Conservation (phyloP, 148 eudicot species). For the Polygonum aviculare region DNA sequence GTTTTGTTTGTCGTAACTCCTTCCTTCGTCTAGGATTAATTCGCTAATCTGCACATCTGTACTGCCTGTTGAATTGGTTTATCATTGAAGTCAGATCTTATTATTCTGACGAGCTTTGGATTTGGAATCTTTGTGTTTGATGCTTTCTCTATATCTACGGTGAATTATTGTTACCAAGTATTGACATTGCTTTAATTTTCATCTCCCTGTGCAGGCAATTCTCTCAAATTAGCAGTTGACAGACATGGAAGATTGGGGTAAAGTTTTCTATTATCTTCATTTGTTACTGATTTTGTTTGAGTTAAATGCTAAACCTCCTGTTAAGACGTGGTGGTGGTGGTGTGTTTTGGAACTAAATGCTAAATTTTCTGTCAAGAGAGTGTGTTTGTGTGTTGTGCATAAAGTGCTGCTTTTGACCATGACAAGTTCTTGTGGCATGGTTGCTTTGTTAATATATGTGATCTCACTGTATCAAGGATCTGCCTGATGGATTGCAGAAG, state of each 20-base stretch:
- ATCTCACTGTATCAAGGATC: neutral
- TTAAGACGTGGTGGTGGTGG: neutral
- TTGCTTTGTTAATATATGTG: neutral
- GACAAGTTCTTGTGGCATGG: neutral
- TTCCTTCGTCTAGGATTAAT: neutral
- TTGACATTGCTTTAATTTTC: neutral
- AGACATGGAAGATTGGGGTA: conserved; percentile 6
- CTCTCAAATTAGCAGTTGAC: neutral
- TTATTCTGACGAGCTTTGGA: neutral
- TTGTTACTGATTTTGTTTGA: neutral
- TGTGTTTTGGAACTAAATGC: neutral
- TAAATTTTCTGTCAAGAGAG: neutral
- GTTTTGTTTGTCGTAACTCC: neutral
- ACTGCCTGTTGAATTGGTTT: neutral
- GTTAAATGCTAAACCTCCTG: neutral
- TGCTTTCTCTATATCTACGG: neutral
- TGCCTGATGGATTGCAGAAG: conserved; percentile 36
- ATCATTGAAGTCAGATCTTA: neutral
- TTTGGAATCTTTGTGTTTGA: neutral
- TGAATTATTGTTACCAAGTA: neutral
- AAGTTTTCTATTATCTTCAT: neutral
- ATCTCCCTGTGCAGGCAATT: neutral
- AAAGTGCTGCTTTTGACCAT: neutral
- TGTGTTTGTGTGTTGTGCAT: neutral
- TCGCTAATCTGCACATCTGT: neutral